These are phyloP conservation scores for Sclerotinia sclerotiorum DNA, from an alignment of 2,329 filamentous ascomycete species.

Conservation along the genomic window DNA sequence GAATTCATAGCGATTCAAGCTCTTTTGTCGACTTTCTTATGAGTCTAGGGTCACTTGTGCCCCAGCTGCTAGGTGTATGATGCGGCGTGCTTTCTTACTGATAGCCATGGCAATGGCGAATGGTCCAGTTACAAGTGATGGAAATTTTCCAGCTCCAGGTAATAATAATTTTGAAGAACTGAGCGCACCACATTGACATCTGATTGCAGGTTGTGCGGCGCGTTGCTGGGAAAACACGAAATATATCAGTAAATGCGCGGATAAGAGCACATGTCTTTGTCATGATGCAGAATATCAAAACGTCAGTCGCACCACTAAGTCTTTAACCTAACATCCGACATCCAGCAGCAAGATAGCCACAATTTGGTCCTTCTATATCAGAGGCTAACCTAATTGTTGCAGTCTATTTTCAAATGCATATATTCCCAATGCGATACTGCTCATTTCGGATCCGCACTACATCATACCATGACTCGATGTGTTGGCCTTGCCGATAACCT, in stretches of 20 bases:
- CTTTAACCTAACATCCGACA: not conserved
- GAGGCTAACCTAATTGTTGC: slow-evolving; percentile 13
- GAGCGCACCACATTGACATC: slow-evolving; percentile 7
- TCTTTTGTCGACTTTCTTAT: not conserved
- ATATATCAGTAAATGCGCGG: slow-evolving; percentile 40
- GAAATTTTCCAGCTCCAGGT: slow-evolving; percentile 29
- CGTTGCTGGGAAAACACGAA: slow-evolving; percentile 43
- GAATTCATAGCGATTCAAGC: not conserved
- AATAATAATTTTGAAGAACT: not conserved
- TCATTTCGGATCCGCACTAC: slow-evolving; percentile 41
- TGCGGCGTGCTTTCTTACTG: slow-evolving; percentile 25
- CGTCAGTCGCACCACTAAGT: slow-evolving; percentile 29
- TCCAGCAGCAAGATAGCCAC: not conserved
- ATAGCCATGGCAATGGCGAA: slow-evolving; percentile 25
- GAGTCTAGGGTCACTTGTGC: not conserved
- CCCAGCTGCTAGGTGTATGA: slow-evolving; percentile 4
- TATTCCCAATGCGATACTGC: slow-evolving; percentile 43
- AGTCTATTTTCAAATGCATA: slow-evolving; percentile 42
- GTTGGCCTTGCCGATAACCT: slow-evolving; percentile 31
- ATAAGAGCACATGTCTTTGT: slow-evolving; percentile 39
- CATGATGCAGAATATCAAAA: slow-evolving; percentile 40
- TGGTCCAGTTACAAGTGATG: slow-evolving; percentile 24
- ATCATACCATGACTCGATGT: slow-evolving; percentile 40
- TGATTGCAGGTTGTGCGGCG: slow-evolving; percentile 36
- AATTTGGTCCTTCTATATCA: not conserved